phyloP scores from a whole-genome alignment of 768 basidiomycete genomes.

The Zangia roseola region DNA sequence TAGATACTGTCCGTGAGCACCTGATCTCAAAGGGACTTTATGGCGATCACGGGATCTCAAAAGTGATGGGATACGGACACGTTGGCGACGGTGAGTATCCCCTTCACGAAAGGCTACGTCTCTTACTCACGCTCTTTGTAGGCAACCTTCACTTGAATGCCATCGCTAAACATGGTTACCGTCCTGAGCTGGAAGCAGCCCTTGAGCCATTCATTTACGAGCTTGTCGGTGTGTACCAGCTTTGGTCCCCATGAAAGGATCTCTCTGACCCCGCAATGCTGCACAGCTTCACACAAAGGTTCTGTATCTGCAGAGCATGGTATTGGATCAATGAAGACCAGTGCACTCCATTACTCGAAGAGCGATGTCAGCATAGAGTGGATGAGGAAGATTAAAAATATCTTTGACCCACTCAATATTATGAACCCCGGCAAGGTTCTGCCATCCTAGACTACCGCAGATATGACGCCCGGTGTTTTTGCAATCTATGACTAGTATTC shows the following conservation, averaged over 20 bases:
- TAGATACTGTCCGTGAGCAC: constrained; percentile 75
- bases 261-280: constrained; percentile 1
- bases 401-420: constrained; percentile 89
- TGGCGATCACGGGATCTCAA: constrained; percentile 70
- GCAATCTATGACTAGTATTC: background rate
- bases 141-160: constrained; percentile 95
- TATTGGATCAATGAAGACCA: constrained; percentile 93
- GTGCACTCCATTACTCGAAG: constrained; percentile 88
- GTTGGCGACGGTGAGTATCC: constrained; percentile 83
- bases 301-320: constrained; percentile 98
- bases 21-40: constrained; percentile 69
- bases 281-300: constrained; percentile 69
- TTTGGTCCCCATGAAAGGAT: background rate
- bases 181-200: constrained; percentile 78
- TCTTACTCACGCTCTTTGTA: constrained; percentile 28
- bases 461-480: background rate
- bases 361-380: constrained; percentile 70
- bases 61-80: constrained; percentile 93
- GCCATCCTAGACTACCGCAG: constrained; percentile 6
- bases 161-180: constrained; percentile 71
- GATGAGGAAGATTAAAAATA: constrained; percentile 87
- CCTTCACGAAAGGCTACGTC: background rate
- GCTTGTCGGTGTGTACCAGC: constrained; percentile 61
- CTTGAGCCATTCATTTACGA: constrained; percentile 97
- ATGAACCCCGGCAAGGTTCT: constrained; percentile 92